These are phyloP conservation scores for Fallopia convolvulus DNA, from an alignment of 148 eudicot species.

Conservation along the genomic window DNA sequence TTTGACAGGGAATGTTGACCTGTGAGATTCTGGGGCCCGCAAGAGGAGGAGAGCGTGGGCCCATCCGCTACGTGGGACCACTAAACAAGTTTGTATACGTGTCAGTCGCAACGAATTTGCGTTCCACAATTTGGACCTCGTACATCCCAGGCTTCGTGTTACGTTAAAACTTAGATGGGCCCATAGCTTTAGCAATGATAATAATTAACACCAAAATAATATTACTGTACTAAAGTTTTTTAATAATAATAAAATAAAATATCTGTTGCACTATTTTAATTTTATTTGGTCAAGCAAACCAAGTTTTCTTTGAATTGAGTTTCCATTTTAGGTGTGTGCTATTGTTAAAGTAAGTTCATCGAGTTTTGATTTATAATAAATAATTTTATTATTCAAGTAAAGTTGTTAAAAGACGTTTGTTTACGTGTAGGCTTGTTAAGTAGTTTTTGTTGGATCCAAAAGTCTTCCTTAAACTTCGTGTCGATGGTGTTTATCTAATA, in stretches of 20 bases:
- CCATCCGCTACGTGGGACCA: background rate
- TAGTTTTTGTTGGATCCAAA: background rate
- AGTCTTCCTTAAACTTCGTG: background rate
- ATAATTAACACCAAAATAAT: background rate
- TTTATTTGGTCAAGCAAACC: background rate
- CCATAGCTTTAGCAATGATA: background rate
- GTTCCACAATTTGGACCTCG: conserved; percentile 4
- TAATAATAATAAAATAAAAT: background rate
- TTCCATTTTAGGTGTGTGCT: background rate
- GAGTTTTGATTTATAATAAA: background rate
- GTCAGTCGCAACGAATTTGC: background rate
- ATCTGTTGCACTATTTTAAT: background rate
- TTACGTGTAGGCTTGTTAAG: background rate
- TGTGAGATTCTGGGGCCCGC: background rate
- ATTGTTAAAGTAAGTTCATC: background rate
- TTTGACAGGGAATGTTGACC: conserved; percentile 12
- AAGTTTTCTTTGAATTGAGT: background rate
- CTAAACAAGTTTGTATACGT: background rate
- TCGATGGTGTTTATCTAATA: no score
- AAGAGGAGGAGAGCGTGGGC: background rate
- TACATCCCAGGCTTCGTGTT: background rate
- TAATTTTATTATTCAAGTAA: background rate
- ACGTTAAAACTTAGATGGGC: background rate
- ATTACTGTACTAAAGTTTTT: background rate
- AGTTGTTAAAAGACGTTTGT: background rate